Evolutionary conservation across 2,329 filamentous ascomycete genomes (phyloP).

Genomic region (Botryotinia globosa): DNA sequence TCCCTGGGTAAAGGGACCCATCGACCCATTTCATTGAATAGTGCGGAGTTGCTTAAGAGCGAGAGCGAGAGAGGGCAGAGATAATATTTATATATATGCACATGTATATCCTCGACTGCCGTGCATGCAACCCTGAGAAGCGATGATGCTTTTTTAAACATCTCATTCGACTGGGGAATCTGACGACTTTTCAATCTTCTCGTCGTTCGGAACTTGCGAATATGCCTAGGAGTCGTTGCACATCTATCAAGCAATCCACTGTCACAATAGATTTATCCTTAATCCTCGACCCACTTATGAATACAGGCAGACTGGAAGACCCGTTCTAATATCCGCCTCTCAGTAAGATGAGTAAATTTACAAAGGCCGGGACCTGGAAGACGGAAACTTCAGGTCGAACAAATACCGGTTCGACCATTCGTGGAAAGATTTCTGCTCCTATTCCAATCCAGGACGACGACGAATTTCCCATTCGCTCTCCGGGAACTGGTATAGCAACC

Average conservation of each 20-base stretch:
- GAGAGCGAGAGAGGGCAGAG: background rate
- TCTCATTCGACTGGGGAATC: background rate
- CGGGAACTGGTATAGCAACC: slow-evolving; percentile 42
- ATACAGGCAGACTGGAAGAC: background rate
- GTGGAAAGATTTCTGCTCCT: slow-evolving; percentile 57
- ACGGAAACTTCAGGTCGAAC: slow-evolving; percentile 25
- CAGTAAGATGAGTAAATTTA: slow-evolving; percentile 35
- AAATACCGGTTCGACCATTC: slow-evolving; percentile 47
- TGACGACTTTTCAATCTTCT: slow-evolving; percentile 4
- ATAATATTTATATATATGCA: background rate
- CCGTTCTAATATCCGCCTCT: slow-evolving; percentile 6
- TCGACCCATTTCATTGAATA: slow-evolving; percentile 4
- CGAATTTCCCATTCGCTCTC: slow-evolving; percentile 52
- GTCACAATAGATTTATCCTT: slow-evolving; percentile 21
- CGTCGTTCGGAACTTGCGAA: slow-evolving; percentile 18
- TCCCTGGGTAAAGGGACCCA: slow-evolving; percentile 24
- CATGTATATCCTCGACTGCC: slow-evolving; percentile 4
- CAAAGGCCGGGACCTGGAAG: slow-evolving; percentile 30
- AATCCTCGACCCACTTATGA: slow-evolving; percentile 25
- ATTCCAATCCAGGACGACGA: slow-evolving; percentile 57
- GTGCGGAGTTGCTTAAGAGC: slow-evolving; percentile 7
- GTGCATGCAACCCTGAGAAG: background rate
- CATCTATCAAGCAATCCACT: slow-evolving; percentile 8
- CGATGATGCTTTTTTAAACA: background rate
- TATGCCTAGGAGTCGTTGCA: slow-evolving; percentile 21